Evolutionary conservation across 2,329 filamentous ascomycete genomes (phyloP), one percentile per base, ranked within the genome.

Genomic region (Xenosphaeropsis pyriputrescens): DNA sequence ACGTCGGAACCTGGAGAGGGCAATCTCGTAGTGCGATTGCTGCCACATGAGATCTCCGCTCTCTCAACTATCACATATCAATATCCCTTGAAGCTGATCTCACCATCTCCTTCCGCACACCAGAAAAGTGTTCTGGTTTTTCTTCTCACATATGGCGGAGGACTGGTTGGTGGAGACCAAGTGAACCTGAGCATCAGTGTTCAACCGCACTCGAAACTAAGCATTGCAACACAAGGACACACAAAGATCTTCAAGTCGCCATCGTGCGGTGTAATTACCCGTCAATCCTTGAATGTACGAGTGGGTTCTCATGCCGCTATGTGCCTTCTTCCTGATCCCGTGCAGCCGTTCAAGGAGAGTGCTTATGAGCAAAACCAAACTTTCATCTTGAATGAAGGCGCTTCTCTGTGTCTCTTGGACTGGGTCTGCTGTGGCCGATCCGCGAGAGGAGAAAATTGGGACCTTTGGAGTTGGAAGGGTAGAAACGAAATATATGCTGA

Each of bases 191-290:
- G 41, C 7, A 70, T 94, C 43, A 67, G 70, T 8, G 65, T 94
- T 35, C 71, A 73, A 9, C 48, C 66, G 2, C 60, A 63, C 2
- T 79, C 85, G 4, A 78, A 75, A 42, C 70, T 95, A 38, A 75
- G 67, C 48, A 60, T 79, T 29, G 71, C 73, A 42, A 79, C 75
- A 1, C 75, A 79, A 63, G 89, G 89, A 37, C 85, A 86, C 59
- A 96, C 91, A 42, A 98, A 96, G 62, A 77, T 98, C 49, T 96
- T 94, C 70, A 93, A 91, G 55, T 82, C 85, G 1, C 57, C 72
- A 35, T 62, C 64, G 39, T 60, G 60, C 29, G 61, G 70, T 32
- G 57, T 72, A 11, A 54, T 71, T 34, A 80, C 77, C 2, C 64
- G 66, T 15, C 78, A 82, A 56, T 62, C 54, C 1, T 56, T 82